These are phyloP conservation scores for Trametes hirsuta DNA, from an alignment of 1,284 basidiomycete genomes.

Conservation along the genomic window DNA sequence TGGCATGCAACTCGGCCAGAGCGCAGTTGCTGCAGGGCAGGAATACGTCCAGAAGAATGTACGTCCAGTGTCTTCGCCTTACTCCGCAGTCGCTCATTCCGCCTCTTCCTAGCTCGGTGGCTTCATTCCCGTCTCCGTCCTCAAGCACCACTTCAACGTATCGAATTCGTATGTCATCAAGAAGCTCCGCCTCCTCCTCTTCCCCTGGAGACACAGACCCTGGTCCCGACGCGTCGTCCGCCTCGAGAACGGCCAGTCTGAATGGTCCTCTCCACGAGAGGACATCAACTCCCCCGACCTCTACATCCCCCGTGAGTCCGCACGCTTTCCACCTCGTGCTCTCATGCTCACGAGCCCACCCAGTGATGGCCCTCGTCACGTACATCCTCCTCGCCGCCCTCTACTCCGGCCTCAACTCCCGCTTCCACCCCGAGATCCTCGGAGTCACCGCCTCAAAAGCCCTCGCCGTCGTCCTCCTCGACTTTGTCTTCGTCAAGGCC, in stretches of 20 bases:
- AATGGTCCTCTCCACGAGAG: slow-evolving; percentile 89
- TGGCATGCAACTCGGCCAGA: slow-evolving; percentile 94
- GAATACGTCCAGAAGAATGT: slow-evolving; percentile 97
- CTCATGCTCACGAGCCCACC: slow-evolving; percentile 1
- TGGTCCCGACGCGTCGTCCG: slow-evolving; percentile 73
- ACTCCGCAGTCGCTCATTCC: background rate
- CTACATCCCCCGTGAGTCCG: slow-evolving; percentile 87
- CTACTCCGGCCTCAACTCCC: slow-evolving; percentile 80
- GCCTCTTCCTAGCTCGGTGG: slow-evolving; percentile 67
- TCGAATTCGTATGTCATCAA: slow-evolving; percentile 95
- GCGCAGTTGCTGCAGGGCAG: slow-evolving; percentile 91
- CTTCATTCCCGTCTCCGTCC: slow-evolving; percentile 72
- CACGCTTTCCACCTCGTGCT: slow-evolving; percentile 8
- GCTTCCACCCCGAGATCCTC: slow-evolving; percentile 90
- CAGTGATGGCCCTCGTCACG: slow-evolving; percentile 96
- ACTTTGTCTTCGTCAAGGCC: slow-evolving; percentile 88
- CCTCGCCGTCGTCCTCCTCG: slow-evolving; percentile 78
- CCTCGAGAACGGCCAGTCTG: slow-evolving; percentile 69
- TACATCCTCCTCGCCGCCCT: slow-evolving; percentile 91
- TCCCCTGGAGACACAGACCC: slow-evolving; percentile 92
- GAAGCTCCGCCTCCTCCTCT: slow-evolving; percentile 90
- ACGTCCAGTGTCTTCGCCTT: slow-evolving; percentile 33
- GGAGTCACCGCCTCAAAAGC: slow-evolving; percentile 88
- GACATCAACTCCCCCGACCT: slow-evolving; percentile 97
- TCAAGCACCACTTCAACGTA: slow-evolving; percentile 97